Base-by-base conservation (phyloP, 441 rosid species). In the Mallotus repandus region DNA sequence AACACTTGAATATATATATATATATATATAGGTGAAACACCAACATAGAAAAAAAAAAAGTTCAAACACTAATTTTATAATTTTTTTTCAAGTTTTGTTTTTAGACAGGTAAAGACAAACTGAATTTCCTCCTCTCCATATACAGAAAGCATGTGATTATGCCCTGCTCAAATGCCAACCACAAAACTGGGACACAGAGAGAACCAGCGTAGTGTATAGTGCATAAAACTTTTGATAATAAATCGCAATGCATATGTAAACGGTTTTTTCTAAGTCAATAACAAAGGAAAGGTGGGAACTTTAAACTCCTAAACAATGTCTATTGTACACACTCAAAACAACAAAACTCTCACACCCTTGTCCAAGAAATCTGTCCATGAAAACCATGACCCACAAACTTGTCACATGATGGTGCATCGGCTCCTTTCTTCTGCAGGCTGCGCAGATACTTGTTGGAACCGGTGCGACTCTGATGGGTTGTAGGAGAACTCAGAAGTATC, bases 401-500 rank as follows among this genome's bases (percentile, higher is more conserved):
- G 64, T 94, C 78, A 96, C 98, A 93, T 85, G 78, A 94, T 91
- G 80, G 86, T 88, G 86, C 99, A 96, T 55, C 99, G 87, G 69
- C 96, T 80, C 82, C 93, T 82, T 79, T 94, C 97, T 84, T 92
- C 99, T 4, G 93, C 68, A 74, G 91, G 91, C 76, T 81, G 97
- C 15, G 85, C 12, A 5, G 91, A 43, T 63, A 70, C 88, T 78
- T 87, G 99, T 84, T 90, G 97, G 86, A 74, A 78, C 84, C 97
- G 82, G 79, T 84, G 88, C 1, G 99, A 77, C 84, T 92, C 99
- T 0, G 97, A 78, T 13, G 97, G 99, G 79, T 89, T 93, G 92
- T 96, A 96, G 14, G 99, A 87, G 83, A 92, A 96, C 89, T 94
- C 98, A 0, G 98, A 82, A 38, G 98, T 93, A 81, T 94, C 97